A percentile compares a stretch with the other conserved stretches of the same genome.
Conservation (phyloP, 768 basidiomycete species). For the Steccherinum ochraceum region DNA sequence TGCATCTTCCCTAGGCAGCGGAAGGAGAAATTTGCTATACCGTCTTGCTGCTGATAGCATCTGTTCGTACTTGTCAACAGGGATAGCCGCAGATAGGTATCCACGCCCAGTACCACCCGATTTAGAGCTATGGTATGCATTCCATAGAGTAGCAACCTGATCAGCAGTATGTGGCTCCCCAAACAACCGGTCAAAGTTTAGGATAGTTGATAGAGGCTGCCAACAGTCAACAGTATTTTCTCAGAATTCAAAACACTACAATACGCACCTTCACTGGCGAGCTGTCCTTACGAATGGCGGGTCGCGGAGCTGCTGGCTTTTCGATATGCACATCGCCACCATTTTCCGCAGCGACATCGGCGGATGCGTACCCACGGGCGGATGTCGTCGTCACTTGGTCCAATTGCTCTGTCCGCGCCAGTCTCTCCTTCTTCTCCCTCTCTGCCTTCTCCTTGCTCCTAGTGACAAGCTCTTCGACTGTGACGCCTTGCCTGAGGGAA, state of each 20-base stretch:
- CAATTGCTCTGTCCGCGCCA: neutral
- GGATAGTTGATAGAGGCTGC: slow-evolving; percentile 75
- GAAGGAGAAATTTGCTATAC: slow-evolving; percentile 79
- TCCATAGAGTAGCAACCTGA: slow-evolving; percentile 83
- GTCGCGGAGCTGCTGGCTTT: slow-evolving; percentile 6
- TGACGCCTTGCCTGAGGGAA: slow-evolving; percentile 38
- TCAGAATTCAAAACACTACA: neutral
- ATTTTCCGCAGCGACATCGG: neutral
- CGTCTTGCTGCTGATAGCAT: slow-evolving; percentile 58
- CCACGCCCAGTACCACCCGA: slow-evolving; percentile 78
- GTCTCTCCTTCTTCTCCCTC: slow-evolving; percentile 7
- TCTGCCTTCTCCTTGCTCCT: slow-evolving; percentile 24
- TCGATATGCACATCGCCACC: neutral
- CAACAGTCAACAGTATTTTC: slow-evolving; percentile 4
- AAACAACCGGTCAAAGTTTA: slow-evolving; percentile 70
- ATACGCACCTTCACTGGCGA: slow-evolving; percentile 57
- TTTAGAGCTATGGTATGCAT: slow-evolving; percentile 77
- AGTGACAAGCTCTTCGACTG: slow-evolving; percentile 31
- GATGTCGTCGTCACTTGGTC: neutral
- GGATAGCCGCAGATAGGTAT: slow-evolving; percentile 78
- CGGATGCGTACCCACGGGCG: slow-evolving; percentile 4
- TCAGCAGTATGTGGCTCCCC: slow-evolving; percentile 61
- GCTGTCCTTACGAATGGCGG: slow-evolving; percentile 36
- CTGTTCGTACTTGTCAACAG: slow-evolving; percentile 61
- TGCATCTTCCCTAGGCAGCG: slow-evolving; percentile 52